These are phyloP conservation scores for Ophioceras dolichostomum DNA, from an alignment of 2,329 filamentous ascomycete genomes.

Conservation along the genomic window DNA sequence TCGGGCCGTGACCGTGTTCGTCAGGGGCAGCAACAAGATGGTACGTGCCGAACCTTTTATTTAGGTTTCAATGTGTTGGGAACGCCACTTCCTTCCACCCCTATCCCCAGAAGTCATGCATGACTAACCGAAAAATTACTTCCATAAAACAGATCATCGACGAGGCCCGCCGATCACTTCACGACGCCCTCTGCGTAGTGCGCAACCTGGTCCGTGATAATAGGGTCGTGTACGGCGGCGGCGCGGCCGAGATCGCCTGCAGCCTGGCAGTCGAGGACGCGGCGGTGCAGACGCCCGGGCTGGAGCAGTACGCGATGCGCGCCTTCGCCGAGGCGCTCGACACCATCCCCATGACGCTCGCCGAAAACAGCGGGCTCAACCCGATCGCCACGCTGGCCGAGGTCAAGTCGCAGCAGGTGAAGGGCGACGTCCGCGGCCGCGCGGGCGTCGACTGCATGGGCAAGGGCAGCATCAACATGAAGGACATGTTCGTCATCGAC, in stretches of 20 bases:
- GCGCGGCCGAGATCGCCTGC: slow-evolving; percentile 94
- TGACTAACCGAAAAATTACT: too few relatives aligned
- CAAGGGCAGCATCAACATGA: slow-evolving; percentile 92
- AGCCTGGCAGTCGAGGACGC: slow-evolving; percentile 92
- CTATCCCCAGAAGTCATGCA: too few relatives aligned
- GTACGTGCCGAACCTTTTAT: slow-evolving; percentile 45
- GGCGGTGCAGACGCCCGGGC: slow-evolving; percentile 85
- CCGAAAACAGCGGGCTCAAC: slow-evolving; percentile 93
- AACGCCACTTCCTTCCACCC: too few relatives aligned
- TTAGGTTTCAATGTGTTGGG: too few relatives aligned
- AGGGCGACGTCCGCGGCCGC: slow-evolving; percentile 43
- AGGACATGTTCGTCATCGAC: slow-evolving; percentile 94
- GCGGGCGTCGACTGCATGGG: slow-evolving; percentile 98
- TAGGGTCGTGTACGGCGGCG: slow-evolving; percentile 93
- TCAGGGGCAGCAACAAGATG: slow-evolving; percentile 99
- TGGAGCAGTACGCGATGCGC: slow-evolving; percentile 98
- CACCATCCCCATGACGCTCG: slow-evolving; percentile 84
- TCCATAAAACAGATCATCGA: slow-evolving; percentile 67
- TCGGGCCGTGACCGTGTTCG: slow-evolving; percentile 88
- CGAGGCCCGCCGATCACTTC: slow-evolving; percentile 92
- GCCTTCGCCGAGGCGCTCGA: slow-evolving; percentile 94
- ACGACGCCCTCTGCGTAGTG: slow-evolving; percentile 95
- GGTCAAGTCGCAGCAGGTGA: slow-evolving; percentile 94
- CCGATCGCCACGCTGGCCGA: slow-evolving; percentile 91
- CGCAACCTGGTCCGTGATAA: slow-evolving; percentile 94